Evolutionary conservation across 1,284 basidiomycete genomes (phyloP), one percentile per base, ranked within the genome.

Genomic region (Cutaneotrichosporon dermatis): DNA sequence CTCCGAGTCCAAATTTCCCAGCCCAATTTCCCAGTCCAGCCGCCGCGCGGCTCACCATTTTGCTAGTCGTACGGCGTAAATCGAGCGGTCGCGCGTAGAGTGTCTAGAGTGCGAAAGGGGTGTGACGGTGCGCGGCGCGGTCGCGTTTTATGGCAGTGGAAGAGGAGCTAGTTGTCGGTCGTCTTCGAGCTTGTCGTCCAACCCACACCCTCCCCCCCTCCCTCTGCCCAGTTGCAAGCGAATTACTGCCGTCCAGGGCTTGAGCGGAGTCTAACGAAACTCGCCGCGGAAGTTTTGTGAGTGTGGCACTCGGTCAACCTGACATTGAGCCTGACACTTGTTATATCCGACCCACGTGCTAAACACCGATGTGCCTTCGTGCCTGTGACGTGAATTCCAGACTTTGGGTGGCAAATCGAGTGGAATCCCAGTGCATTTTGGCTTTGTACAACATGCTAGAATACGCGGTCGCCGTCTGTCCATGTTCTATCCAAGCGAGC

Each of bases 41-140:
- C 42, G 25, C 41, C 25, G 54, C 25, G 54, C 43, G 54, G 54
- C 54, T 55, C 54, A 55, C 54, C 54, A 55, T 55, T 55, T 55
- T 55, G 54, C 33, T 15, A 34, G 11, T 35, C 13, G 13, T 46
- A 16, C 25, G 45, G 36, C 36, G 12, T 51, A 12, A 25, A 46
- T 46, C 44, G 44, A 46, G 39, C 9, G 42, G 44, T 36, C 45
- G 54, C 54, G 51, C 41, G n/a, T 44, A 49, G 44, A 41, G 46
- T 25, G 46, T 49, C 16, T 36, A 41, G 34, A 49, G 45, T 50
- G 49, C 49, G 36, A 49, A 36, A 45, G 39, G 36, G 41, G 9
- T n/a, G 41, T 44, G 11, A 6, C 10, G 41, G 34, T 35, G 40
- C 41, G 51, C 41, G 40, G 41, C 42, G 51, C 51, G 13, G 51